Evolutionary conservation across 192 early-diverging fungal species (phyloP).

Genomic region (Rhizophagus prolifer): DNA sequence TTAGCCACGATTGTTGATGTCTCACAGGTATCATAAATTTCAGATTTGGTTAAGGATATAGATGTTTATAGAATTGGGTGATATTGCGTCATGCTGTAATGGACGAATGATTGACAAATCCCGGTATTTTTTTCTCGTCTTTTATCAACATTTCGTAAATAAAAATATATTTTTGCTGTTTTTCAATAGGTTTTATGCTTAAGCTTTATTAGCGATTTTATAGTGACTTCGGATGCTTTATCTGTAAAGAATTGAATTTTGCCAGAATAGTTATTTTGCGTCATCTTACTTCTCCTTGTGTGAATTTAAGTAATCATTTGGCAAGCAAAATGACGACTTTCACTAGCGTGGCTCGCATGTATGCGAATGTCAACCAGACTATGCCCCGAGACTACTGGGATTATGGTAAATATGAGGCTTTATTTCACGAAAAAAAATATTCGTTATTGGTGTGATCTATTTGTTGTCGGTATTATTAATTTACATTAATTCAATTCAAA

Average conservation of each 20-base stretch:
- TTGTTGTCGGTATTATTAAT: not conserved
- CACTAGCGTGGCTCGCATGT: constrained; percentile 76
- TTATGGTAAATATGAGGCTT: constrained; percentile 54
- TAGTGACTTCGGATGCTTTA: not conserved
- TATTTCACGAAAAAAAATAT: not conserved
- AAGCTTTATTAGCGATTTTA: no score
- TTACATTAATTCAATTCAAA: no score
- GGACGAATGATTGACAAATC: not conserved
- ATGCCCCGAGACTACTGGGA: constrained; percentile 92
- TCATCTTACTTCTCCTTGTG: not conserved
- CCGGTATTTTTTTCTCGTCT: no score
- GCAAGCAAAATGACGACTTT: constrained; percentile 37
- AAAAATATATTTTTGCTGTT: not conserved
- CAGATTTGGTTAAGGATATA: no score
- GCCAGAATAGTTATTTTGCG: not conserved
- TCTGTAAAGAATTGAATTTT: not conserved
- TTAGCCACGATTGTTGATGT: no score
- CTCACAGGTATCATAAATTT: no score
- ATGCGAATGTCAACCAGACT: constrained; percentile 84
- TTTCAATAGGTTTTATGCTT: not conserved
- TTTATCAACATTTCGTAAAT: not conserved
- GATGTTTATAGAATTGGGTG: not conserved
- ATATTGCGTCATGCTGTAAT: not conserved
- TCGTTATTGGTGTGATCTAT: not conserved
- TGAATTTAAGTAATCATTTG: not conserved